A percentile compares a stretch with the other conserved stretches of the same genome.
phyloP scores from a whole-genome alignment of 305 asterid species.

The Vinca major region DNA sequence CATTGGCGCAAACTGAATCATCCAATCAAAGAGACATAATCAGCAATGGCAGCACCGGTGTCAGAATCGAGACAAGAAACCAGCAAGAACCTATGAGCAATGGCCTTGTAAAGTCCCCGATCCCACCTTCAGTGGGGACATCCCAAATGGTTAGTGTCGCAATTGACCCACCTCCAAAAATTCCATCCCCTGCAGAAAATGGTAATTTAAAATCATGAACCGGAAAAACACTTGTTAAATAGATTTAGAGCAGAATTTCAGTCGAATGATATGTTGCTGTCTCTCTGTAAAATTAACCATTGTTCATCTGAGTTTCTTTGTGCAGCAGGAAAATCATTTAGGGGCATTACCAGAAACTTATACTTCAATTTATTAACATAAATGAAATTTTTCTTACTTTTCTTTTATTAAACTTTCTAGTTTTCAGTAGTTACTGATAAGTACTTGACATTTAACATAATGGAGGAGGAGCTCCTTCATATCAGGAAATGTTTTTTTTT shows the following conservation, averaged over 20 bases:
- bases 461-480: not conserved
- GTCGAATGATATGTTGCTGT: slow-evolving; percentile 25
- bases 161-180: slow-evolving; percentile 26
- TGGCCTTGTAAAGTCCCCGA: slow-evolving; percentile 31
- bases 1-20: slow-evolving; percentile 47
- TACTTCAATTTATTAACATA: slow-evolving; percentile 13
- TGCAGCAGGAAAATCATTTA: slow-evolving; percentile 27
- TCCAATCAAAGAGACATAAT: slow-evolving; percentile 28
- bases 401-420: not conserved
- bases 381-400: slow-evolving; percentile 9
- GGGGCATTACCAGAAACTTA: slow-evolving; percentile 18
- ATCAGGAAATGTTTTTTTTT: no score
- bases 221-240: slow-evolving; percentile 29
- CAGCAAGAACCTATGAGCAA: slow-evolving; percentile 41
- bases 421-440: not conserved
- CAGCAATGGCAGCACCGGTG: slow-evolving; percentile 33
- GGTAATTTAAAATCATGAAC: slow-evolving; percentile 47
- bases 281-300: slow-evolving; percentile 44
- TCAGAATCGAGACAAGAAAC: slow-evolving; percentile 28
- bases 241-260: slow-evolving; percentile 28
- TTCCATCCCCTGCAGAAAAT: slow-evolving; percentile 35
- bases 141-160: slow-evolving; percentile 29
- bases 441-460: no score
- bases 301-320: slow-evolving; percentile 27
- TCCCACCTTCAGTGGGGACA: slow-evolving; percentile 26